These are phyloP conservation scores for Papiliotrema nemorosa DNA, from an alignment of 1,284 basidiomycete genomes.

Conservation along the genomic window DNA sequence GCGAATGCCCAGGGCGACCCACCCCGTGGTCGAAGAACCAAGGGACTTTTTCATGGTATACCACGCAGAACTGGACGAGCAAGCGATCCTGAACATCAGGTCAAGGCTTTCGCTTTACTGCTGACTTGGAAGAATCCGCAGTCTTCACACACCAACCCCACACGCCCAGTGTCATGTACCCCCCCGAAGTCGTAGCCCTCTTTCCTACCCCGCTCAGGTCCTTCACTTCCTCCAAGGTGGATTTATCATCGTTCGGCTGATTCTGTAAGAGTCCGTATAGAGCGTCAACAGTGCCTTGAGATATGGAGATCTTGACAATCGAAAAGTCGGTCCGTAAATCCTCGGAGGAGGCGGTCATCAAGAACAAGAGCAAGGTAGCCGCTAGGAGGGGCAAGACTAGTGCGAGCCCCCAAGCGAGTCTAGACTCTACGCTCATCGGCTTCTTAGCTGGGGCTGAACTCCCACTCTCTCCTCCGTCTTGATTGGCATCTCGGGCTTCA, in stretches of 20 bases:
- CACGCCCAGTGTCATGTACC: constrained; percentile 17
- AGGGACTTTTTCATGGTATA: too few species aligned
- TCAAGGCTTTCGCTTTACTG: too few species aligned
- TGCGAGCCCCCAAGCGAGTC: neutral
- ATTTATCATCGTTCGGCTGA: neutral
- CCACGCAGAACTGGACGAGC: too few species aligned
- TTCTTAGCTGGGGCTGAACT: too few species aligned
- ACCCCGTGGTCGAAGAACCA: too few species aligned
- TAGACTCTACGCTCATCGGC: neutral
- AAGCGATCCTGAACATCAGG: too few species aligned
- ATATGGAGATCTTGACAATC: neutral
- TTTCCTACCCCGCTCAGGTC: neutral
- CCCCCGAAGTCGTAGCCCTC: neutral
- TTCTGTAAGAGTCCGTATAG: neutral
- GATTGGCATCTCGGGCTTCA: too few species aligned
- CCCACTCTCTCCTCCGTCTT: too few species aligned
- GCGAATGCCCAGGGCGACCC: neutral
- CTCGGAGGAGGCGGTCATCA: constrained; percentile 4
- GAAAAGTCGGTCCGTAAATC: constrained; percentile 3
- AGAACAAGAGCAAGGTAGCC: neutral
- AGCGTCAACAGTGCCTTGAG: neutral
- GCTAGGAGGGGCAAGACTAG: constrained; percentile 4
- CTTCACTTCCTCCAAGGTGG: neutral
- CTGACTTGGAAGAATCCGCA: constrained; percentile 7
- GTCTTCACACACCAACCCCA: constrained; percentile 30